Conservation (phyloP, 148 eudicot genomes). For the Vaccinium darrowii region DNA sequence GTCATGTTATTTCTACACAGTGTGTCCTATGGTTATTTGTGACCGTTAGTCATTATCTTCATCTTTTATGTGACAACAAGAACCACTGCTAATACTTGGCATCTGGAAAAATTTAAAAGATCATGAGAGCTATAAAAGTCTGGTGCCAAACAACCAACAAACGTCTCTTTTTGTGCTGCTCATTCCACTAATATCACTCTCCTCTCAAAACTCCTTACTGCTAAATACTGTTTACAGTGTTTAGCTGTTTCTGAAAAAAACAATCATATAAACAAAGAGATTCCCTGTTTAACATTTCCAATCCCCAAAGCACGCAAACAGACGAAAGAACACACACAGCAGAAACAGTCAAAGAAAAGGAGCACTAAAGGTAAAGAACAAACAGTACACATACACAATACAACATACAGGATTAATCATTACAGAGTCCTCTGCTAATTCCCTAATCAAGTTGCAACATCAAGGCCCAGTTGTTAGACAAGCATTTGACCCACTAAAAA, state of each 20-base stretch:
- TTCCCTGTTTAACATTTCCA: background rate
- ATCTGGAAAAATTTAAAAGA: background rate
- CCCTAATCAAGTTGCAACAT: background rate
- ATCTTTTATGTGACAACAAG: background rate
- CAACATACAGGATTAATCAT: background rate
- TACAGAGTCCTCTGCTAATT: background rate
- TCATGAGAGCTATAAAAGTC: background rate
- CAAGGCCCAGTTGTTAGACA: background rate
- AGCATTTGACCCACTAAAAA: background rate
- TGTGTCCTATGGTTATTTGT: background rate
- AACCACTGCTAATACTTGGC: background rate
- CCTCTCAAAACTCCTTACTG: background rate
- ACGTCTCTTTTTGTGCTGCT: background rate
- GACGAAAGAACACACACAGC: background rate
- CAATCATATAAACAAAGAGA: background rate
- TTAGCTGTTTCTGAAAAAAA: too few relatives aligned
- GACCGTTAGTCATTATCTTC: background rate
- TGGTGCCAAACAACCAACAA: background rate
- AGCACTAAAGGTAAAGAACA: background rate
- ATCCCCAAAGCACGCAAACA: background rate
- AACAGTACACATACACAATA: background rate
- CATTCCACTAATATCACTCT: background rate
- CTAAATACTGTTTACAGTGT: background rate
- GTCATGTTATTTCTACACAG: too few relatives aligned
- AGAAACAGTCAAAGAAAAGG: background rate